phyloP scores from a whole-genome alignment of 805 yeast genomes.

The Komagataella mondaviorum region DNA sequence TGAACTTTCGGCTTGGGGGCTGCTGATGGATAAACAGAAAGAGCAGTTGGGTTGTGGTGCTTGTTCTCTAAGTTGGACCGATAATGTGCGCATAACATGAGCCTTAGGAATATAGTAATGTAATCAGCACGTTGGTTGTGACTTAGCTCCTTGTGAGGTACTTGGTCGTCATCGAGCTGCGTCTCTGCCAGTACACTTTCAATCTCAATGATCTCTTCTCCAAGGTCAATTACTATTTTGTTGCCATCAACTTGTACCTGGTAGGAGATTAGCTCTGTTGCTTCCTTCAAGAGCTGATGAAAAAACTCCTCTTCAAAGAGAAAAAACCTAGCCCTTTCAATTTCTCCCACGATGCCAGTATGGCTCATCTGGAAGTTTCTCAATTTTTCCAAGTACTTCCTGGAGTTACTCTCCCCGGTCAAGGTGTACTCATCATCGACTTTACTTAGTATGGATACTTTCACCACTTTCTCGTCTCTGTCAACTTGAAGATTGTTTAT shows the following conservation, averaged over 20 bases:
- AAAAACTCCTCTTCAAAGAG: conserved; percentile 86
- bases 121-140: conserved; percentile 32
- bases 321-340: conserved; percentile 55
- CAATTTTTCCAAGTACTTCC: conserved; percentile 3
- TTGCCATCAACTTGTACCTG: conserved; percentile 55
- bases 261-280: conserved; percentile 50
- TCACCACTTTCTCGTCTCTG: conserved; percentile 31
- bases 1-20: conserved; percentile 10
- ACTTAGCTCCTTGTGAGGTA: conserved; percentile 21
- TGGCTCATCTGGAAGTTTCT: conserved; percentile 4
- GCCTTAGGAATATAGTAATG: conserved; percentile 36
- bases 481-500: conserved; percentile 18
- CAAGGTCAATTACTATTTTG: conserved; percentile 50
- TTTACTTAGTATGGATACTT: conserved; percentile 40
- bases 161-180: conserved; percentile 15
- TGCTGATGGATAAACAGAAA: neutral
- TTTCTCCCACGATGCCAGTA: conserved; percentile 35
- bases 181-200: conserved; percentile 38
- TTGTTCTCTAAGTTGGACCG: conserved; percentile 27
- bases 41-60: conserved; percentile 25
- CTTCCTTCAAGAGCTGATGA: conserved; percentile 65
- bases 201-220: conserved; percentile 57
- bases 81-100: conserved; percentile 50
- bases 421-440: conserved; percentile 38
- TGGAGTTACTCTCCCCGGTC: conserved; percentile 32